Conservation (phyloP, 2,329 filamentous ascomycete genomes). For the Fusarium nurragi region DNA sequence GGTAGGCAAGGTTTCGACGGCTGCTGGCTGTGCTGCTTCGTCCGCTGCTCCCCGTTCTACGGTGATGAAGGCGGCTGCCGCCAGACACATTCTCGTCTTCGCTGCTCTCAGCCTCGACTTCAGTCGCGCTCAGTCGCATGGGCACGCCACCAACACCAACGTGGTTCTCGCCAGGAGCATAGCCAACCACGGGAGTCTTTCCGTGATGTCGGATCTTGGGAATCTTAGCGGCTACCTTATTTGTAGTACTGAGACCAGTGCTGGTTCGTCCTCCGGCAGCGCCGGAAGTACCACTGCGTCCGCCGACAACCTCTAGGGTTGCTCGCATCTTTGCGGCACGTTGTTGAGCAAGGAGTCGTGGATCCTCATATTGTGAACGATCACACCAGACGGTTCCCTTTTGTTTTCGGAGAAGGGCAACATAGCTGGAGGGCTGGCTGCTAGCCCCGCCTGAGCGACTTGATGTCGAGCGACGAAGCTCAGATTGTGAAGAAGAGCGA, state of each 20-base stretch:
- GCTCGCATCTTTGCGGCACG: slow-evolving; percentile 88
- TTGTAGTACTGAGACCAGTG: slow-evolving; percentile 68
- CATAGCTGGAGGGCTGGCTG: slow-evolving; percentile 78
- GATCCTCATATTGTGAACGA: slow-evolving; percentile 90
- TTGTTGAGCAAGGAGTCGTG: slow-evolving; percentile 82
- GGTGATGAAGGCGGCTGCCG: slow-evolving; percentile 66
- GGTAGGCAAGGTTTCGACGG: slow-evolving; percentile 59
- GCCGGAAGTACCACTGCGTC: slow-evolving; percentile 53
- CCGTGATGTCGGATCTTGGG: slow-evolving; percentile 90
- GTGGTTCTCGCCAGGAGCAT: slow-evolving; percentile 79
- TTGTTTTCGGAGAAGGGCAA: slow-evolving; percentile 94
- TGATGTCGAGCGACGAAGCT: slow-evolving; percentile 80
- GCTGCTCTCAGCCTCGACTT: slow-evolving; percentile 89
- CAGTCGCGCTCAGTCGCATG: slow-evolving; percentile 90
- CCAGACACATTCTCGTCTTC: slow-evolving; percentile 72
- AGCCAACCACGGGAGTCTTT: slow-evolving; percentile 80
- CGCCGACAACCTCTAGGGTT: slow-evolving; percentile 81
- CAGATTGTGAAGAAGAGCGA: slow-evolving; percentile 63
- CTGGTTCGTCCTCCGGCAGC: slow-evolving; percentile 61
- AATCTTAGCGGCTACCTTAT: slow-evolving; percentile 84
- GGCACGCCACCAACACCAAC: slow-evolving; percentile 83
- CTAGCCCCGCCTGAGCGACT: slow-evolving; percentile 72
- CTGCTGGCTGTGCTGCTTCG: slow-evolving; percentile 72
- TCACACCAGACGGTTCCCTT: slow-evolving; percentile 99
- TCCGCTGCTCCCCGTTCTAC: slow-evolving; percentile 78